These are phyloP conservation scores for Cutaneotrichosporon spelunceum DNA, from an alignment of 1,284 basidiomycete genomes.

Conservation along the genomic window DNA sequence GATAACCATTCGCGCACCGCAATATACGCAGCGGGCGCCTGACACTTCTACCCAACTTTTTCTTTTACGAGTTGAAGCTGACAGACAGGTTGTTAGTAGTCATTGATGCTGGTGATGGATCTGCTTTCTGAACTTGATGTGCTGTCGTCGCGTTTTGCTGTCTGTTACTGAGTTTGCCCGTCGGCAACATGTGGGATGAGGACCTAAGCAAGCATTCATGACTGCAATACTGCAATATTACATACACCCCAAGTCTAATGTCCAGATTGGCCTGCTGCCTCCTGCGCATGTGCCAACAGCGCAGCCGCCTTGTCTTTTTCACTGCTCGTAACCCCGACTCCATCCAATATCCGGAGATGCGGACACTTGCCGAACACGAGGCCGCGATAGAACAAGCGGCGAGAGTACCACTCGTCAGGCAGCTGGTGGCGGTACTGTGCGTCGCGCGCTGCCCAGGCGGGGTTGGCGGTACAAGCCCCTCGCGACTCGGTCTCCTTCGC, in stretches of 20 bases:
- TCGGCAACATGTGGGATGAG: too few relatives aligned
- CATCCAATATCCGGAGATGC: constrained; percentile 70
- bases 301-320: constrained; percentile 74
- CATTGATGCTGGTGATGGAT: background rate
- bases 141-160: background rate
- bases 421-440: constrained; percentile 78
- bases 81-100: constrained; percentile 3
- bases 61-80: background rate
- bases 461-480: constrained; percentile 10
- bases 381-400: constrained; percentile 80
- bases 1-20: constrained; percentile 25
- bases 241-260: constrained; percentile 1
- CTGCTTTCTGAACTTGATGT: background rate
- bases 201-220: background rate
- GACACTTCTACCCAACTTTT: constrained; percentile 17
- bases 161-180: background rate
- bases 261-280: background rate
- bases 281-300: constrained; percentile 54
- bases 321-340: constrained; percentile 70
- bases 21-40: constrained; percentile 40
- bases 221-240: background rate
- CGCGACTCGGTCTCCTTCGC: constrained; percentile 2
- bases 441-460: constrained; percentile 66
- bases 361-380: constrained; percentile 72
- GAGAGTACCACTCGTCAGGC: constrained; percentile 79